Evolutionary conservation across 1,284 basidiomycete genomes (phyloP), one percentile per base, ranked within the genome.

Genomic region (Vanrija sp.): DNA sequence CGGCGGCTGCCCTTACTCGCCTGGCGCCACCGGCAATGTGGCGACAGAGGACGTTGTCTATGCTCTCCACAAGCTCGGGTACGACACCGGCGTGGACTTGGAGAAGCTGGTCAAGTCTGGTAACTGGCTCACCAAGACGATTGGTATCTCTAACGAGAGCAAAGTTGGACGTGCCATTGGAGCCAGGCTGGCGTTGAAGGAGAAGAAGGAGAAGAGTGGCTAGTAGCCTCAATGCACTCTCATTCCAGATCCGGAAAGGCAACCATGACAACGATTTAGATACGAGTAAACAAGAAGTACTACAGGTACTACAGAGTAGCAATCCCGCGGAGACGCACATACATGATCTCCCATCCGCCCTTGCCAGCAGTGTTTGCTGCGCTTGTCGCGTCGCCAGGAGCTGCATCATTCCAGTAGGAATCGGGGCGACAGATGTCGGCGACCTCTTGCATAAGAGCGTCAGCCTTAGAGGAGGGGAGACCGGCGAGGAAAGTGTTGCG

Each of bases 1-100:
- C 0, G 94, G 94, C 2, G 92, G 93, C 14, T 97, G 94, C 68
- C 93, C 94, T 1, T 98, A 93, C 76, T 92, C 91, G 0, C 94
- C 94, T 0, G 93, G 93, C 1, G 91, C 92, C 5, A 93, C 89
- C 0, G 91, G 91, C n/a, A 94, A 94, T 65, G 88, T 93, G 25
- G 86, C 89, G 0, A 94, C 91, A 0, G 92, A 95, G 69, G 91
- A 93, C 64, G 85, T 95, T 0, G 80, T 96, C 3, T 92, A 95
- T 64, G 88, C 89, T 0, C 80, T 97, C 6, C 83, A 85, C 47
- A 83, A 81, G 23, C 85, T 86, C 6, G 81, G 81, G 2, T 93
- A 89, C 75, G 74, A 81, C 15, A 85, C 91, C 0, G 82, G 81
- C 14, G 79, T 88, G 43, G 81, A 88, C 60, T 76, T 93, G 39